Evolutionary conservation across 2,329 filamentous ascomycete genomes (phyloP), one percentile per base, ranked within the genome.

Genomic region (Apiospora marii): DNA sequence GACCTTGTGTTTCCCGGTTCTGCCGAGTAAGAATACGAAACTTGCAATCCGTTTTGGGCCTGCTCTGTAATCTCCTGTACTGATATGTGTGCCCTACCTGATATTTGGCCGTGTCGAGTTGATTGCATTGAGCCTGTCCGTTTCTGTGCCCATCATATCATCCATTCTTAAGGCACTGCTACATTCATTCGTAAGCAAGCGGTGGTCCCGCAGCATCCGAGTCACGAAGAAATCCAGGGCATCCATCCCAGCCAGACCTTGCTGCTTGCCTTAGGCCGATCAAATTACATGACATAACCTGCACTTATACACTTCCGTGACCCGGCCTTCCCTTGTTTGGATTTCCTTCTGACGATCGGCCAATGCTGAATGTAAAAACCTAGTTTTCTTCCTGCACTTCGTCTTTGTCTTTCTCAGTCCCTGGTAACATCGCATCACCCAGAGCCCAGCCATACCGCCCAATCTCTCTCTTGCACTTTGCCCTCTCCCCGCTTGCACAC

Each of bases 251-350:
- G 13, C 24, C 51, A 61, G 30, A 16, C 30, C 53, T 37, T 61
- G 53, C 53, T 27, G 16, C 53, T 37, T 61, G 53, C 53, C 53
- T 61, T 37, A 37, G 53, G 30, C 30, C 53, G 30, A 61, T 34
- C 53, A 61, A 61, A 13, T 61, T 61, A 61, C 34, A 61, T 61
- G 53, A 64, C 34, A 64, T 41, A 64, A 64, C 58, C 34, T 64
- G 58, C 58, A 64, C 58, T 64, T 30, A 27, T n/a, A 61, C 53
- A 61, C 30, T 61, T 61, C 53, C 58, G 58, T 64, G 58, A 64
- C 58, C 58, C 34, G 58, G 30, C 58, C 58, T 64, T 64, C 58
- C 58, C 58, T 64, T 41, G 58, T 64, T 64, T 8, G 58, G 58
- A 13, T 64, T 64, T 41, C 58, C 58, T 64, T 64, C 58, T 41